Conservation (phyloP, 2,329 filamentous ascomycete genomes). For the Colletotrichum sp. region DNA sequence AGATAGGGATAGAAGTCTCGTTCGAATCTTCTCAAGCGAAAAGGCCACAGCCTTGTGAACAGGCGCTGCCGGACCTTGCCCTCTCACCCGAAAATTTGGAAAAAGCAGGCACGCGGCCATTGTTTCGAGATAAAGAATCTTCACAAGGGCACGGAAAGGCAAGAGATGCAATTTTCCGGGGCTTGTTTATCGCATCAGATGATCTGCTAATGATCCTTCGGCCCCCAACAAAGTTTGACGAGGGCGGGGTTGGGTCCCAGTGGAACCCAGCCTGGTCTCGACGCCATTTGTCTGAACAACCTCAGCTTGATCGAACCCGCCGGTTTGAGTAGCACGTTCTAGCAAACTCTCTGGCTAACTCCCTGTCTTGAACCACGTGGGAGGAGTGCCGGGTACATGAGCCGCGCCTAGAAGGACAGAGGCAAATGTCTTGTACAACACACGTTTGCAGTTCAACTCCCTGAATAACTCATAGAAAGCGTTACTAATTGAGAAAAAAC, state of each 20-base stretch:
- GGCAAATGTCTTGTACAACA: not conserved
- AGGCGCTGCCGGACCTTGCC: not conserved
- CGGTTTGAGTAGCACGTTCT: not conserved
- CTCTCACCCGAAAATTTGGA: not conserved
- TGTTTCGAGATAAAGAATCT: not conserved
- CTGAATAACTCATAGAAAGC: not conserved
- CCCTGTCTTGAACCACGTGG: not conserved
- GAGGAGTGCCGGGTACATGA: not conserved
- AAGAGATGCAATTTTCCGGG: not conserved
- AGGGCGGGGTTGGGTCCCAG: not conserved
- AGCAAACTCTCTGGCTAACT: not conserved
- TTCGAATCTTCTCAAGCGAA: not conserved
- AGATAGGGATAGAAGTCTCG: not conserved
- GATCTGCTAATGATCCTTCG: not conserved
- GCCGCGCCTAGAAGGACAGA: not conserved
- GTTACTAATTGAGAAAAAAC: not conserved
- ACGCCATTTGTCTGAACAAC: not conserved
- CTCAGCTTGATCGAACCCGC: not conserved
- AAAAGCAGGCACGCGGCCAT: not conserved
- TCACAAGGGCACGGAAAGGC: not conserved
- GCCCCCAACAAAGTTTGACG: not conserved
- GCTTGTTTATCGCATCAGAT: not conserved
- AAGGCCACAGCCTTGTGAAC: not conserved
- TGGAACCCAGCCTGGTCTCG: not conserved
- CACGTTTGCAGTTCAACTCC: rapidly evolving